These are phyloP conservation scores for Verticillium nonalfalfae DNA, from an alignment of 2,329 filamentous ascomycete genomes.

Conservation along the genomic window DNA sequence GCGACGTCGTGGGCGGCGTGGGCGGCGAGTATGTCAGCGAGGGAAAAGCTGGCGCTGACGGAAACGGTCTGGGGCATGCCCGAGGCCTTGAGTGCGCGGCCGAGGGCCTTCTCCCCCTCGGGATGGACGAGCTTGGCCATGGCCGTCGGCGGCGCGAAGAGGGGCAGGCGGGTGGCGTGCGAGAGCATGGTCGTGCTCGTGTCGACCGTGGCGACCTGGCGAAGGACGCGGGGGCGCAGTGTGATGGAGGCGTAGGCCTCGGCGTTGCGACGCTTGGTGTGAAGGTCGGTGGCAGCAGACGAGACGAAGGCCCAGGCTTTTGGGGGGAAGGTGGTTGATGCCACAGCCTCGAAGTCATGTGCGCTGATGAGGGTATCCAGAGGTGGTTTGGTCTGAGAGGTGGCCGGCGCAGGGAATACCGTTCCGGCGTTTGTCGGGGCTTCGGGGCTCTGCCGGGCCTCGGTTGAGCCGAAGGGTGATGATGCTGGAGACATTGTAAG, in stretches of 20 bases:
- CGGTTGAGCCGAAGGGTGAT: slow-evolving; percentile 36
- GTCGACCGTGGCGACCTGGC: slow-evolving; percentile 46
- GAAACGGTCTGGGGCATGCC: slow-evolving; percentile 55
- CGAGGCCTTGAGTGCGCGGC: slow-evolving; percentile 16
- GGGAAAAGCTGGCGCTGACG: slow-evolving; percentile 54
- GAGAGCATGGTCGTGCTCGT: slow-evolving; percentile 50
- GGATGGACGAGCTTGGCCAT: slow-evolving; percentile 59
- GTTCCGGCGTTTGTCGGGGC: slow-evolving; percentile 2
- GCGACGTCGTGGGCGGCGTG: background rate
- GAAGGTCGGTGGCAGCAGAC: slow-evolving; percentile 56
- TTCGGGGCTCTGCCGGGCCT: slow-evolving; percentile 24
- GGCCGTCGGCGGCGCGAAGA: slow-evolving; percentile 59
- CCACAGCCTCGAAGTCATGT: slow-evolving; percentile 54
- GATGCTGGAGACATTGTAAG: background rate
- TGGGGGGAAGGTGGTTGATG: slow-evolving; percentile 49
- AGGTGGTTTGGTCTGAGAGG: slow-evolving; percentile 30
- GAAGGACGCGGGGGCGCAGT: slow-evolving; percentile 52
- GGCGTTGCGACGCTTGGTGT: slow-evolving; percentile 50
- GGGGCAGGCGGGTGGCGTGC: slow-evolving; percentile 41
- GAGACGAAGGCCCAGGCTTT: slow-evolving; percentile 66
- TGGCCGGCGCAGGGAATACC: background rate
- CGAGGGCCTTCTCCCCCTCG: slow-evolving; percentile 43
- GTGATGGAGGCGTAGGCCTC: slow-evolving; percentile 48
- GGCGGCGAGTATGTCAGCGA: slow-evolving; percentile 38
- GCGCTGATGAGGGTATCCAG: slow-evolving; percentile 49